Base-by-base conservation (phyloP, 805 yeast species). In the Kazachstania martiniae region DNA sequence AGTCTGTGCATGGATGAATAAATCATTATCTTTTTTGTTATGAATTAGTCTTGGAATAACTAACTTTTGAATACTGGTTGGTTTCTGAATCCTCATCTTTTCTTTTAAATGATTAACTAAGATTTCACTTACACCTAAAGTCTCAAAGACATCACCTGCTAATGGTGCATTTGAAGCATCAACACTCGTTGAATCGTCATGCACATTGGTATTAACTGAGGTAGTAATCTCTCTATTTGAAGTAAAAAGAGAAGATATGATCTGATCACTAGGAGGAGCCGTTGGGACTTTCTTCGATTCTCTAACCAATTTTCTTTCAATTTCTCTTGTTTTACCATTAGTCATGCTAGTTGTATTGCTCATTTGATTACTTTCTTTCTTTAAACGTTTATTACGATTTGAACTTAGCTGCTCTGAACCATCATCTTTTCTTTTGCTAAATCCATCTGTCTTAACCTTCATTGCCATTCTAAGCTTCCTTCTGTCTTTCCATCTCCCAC, bases 1-100 rank as follows among this genome's bases (percentile, higher is more conserved):
- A 0, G 99, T 91, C 58, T 93, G 96, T 0, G 99, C 95, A 51
- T 86, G 93, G 29, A 91, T 81, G 43, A 91, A 81, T 35, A 86
- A 61, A 57, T 91, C 98, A 21, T 63, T 58, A 14, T 67, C 60
- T n/a, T 39, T 40, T 27, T 66, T 43, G 10, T 57, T 45, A 1
- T 62, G 51, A 5, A 71, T 43, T 18, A 75, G 53, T 32, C 65
- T 63, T 14, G 97, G 95, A 8, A 86, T 63, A 0, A 81, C 91
- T 5, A 79, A 60, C 41, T 84, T 69, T 58, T 91, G 99, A 43
- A 91, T 84, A 44, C 73, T 74, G 0, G 98, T 93, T 2, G 99
- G 98, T 16, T 71, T 62, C 25, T 59, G 47, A 46, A 76, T 70
- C 31, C 51, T 55, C 61, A 84, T 61, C 34, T 68, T 68, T 5